Evolutionary conservation across 805 yeast species (phyloP).

Genomic region (Candida maesae): DNA sequence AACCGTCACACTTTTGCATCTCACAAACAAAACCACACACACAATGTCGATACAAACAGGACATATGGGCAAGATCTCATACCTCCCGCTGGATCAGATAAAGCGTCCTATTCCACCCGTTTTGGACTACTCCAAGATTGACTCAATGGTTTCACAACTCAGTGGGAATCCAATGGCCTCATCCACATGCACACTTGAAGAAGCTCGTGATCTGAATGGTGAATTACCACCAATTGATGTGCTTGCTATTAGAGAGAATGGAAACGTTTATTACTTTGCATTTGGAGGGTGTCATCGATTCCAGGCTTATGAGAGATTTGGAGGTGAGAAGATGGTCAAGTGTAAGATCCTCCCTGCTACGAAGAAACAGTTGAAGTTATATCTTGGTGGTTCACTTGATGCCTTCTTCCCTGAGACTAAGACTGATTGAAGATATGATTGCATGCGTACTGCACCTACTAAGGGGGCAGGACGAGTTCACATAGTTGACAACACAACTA

Average conservation of each 20-base stretch:
- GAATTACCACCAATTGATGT: constrained; percentile 84
- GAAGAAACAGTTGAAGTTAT: constrained; percentile 57
- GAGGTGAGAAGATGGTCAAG: constrained; percentile 50
- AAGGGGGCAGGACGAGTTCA: too few species aligned
- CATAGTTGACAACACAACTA: too few species aligned
- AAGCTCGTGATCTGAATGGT: constrained; percentile 40
- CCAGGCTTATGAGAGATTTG: constrained; percentile 70
- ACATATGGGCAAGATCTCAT: constrained; percentile 45
- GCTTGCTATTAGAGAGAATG: constrained; percentile 59
- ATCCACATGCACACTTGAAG: constrained; percentile 47
- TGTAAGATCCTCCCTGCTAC: constrained; percentile 77
- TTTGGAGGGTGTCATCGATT: constrained; percentile 91
- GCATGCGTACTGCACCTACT: too few species aligned
- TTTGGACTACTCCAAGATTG: constrained; percentile 67
- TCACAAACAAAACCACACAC: not conserved
- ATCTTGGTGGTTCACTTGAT: constrained; percentile 68
- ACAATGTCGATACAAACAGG: constrained; percentile 69
- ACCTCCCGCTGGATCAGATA: constrained; percentile 64
- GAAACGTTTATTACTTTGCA: constrained; percentile 64
- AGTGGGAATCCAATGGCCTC: constrained; percentile 63
- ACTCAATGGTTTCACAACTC: constrained; percentile 72
- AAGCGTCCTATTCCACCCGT: constrained; percentile 85
- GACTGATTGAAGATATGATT: too few species aligned
- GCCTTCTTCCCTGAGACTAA: constrained; percentile 24
- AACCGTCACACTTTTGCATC: too few species aligned